A percentile compares a stretch with the other conserved stretches of the same genome.
phyloP scores from a whole-genome alignment of 768 basidiomycete genomes.

The Lactarius sp. region DNA sequence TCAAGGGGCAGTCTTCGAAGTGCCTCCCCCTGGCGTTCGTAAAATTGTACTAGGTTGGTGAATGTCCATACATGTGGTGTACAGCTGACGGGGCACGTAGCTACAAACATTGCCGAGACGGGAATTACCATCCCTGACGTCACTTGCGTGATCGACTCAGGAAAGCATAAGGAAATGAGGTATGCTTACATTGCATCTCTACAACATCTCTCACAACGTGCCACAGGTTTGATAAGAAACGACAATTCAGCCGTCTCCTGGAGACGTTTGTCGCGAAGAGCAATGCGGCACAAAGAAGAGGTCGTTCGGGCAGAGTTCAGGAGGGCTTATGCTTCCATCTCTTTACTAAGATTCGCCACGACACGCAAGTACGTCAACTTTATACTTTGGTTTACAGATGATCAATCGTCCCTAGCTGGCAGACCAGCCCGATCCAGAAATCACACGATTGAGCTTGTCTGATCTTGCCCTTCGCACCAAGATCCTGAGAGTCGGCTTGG shows the following conservation, averaged over 20 bases:
- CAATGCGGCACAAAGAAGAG: slow-evolving; percentile 85
- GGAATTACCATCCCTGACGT: slow-evolving; percentile 98
- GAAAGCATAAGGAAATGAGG: slow-evolving; percentile 94
- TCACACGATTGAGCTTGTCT: slow-evolving; percentile 88
- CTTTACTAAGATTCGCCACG: slow-evolving; percentile 84
- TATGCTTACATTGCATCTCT: slow-evolving; percentile 28
- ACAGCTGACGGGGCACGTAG: slow-evolving; percentile 35
- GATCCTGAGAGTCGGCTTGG: slow-evolving; percentile 87
- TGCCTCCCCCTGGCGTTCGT: slow-evolving; percentile 70
- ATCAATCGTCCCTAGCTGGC: slow-evolving; percentile 55
- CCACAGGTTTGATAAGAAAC: slow-evolving; percentile 88
- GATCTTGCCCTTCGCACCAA: slow-evolving; percentile 89
- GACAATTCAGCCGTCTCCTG: slow-evolving; percentile 86
- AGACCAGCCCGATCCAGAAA: slow-evolving; percentile 90
- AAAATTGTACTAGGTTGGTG: slow-evolving; percentile 90
- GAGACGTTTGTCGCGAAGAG: slow-evolving; percentile 90
- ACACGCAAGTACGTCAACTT: slow-evolving; percentile 52
- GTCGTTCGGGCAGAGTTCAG: slow-evolving; percentile 89
- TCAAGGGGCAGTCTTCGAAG: slow-evolving; percentile 86
- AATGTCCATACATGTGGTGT: slow-evolving; percentile 13
- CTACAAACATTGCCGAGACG: slow-evolving; percentile 93
- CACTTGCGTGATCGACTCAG: slow-evolving; percentile 92
- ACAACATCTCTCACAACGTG: slow-evolving; percentile 12
- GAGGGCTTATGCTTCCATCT: slow-evolving; percentile 91
- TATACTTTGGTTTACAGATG: neutral